Evolutionary conservation across 768 basidiomycete species (phyloP), one percentile per base, ranked within the genome.

Genomic region (Trichaptum fuscoviolaceum): DNA sequence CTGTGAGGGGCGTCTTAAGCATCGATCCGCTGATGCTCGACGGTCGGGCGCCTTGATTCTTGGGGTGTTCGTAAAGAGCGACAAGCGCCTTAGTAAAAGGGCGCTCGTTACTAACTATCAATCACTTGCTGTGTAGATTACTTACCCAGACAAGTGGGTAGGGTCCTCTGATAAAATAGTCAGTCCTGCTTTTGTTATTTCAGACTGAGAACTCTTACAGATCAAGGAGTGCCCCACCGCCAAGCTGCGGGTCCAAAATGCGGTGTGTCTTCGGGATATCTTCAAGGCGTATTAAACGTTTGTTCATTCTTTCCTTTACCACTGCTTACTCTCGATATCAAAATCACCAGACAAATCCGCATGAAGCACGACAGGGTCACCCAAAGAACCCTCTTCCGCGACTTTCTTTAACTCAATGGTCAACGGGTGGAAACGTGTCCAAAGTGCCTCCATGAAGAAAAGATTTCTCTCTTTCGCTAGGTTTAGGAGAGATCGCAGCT

Each of bases 381-480:
- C 92, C 24, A 93, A 79, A n/a, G 74, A 76, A 6, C 88, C 89
- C 65, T 81, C 80, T 63, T 90, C 85, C 1, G 84, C 81, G 60
- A 91, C 76, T 67, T 81, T 81, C 76, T 89, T 88, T 64, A 93
- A 78, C 67, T 90, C 90, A 20, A 80, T 72, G 10, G 81, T 79
- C 67, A 91, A 82, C 15, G 91, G 90, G 66, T 90, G 88, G 80
- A 92, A 93, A 36, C 91, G 83, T 36, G 93, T 93, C 92, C 93
- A 94, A 76, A 94, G 81, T 0, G 91, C 93, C 77, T 96, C 95
- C 93, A 96, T 95, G 71, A 96, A 85, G 81, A 96, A 96, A 0
- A 94, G 83, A 20, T 87, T 84, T 70, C 89, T 80, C 73, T 92
- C 85, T 75, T 90, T 90, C 1, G 95, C 93, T 23, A 92, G 83